These are phyloP conservation scores for Ottelia alismoides DNA, from an alignment of 106 monocot species.

Conservation along the genomic window DNA sequence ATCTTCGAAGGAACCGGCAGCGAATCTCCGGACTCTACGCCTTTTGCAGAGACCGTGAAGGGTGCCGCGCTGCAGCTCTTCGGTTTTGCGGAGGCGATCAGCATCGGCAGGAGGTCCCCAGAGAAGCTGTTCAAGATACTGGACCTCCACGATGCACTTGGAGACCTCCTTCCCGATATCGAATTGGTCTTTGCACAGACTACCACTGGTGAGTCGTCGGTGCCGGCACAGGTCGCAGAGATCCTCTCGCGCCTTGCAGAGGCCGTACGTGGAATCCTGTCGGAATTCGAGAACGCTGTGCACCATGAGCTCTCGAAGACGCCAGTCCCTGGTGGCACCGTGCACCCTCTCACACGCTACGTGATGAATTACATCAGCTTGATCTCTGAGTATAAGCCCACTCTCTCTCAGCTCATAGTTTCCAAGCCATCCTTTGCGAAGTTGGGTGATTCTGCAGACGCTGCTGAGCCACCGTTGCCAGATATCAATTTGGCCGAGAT, in stretches of 20 bases:
- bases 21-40: no score
- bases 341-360: slow-evolving; percentile 86
- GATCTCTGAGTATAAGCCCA: slow-evolving; percentile 69
- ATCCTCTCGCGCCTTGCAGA: slow-evolving; percentile 61
- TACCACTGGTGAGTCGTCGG: slow-evolving; percentile 55
- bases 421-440: slow-evolving; percentile 24
- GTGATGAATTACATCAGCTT: slow-evolving; percentile 92
- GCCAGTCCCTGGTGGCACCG: slow-evolving; percentile 77
- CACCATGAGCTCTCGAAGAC: slow-evolving; percentile 41
- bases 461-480: not conserved
- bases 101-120: no score
- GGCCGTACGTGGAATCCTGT: slow-evolving; percentile 71
- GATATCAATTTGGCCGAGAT: slow-evolving; percentile 42
- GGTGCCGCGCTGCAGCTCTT: no score
- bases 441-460: not conserved
- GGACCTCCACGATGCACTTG: no score
- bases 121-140: no score
- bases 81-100: no score
- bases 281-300: slow-evolving; percentile 89
- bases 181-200: no score
- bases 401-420: slow-evolving; percentile 49
- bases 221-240: slow-evolving; percentile 46
- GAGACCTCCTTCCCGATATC: no score
- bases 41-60: no score
- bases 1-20: no score